Conservation (phyloP, 345 rosid genomes). For the Gossypium turneri region DNA sequence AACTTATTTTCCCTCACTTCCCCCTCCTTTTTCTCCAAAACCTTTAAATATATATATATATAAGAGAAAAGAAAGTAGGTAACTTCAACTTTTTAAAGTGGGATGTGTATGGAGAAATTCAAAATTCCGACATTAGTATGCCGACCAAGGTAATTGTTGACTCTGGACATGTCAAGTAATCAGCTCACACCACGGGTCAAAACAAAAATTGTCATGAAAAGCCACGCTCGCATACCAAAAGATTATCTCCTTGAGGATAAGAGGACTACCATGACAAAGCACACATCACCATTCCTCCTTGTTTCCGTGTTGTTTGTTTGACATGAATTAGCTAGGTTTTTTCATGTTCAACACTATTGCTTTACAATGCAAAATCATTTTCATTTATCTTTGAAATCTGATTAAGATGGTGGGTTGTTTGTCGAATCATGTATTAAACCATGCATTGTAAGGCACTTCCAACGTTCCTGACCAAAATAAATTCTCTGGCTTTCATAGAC, state of each 20-base stretch:
- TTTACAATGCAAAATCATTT: neutral
- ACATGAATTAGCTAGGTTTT: neutral
- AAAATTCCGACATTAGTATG: constrained; percentile 17
- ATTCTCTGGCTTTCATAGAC: constrained; percentile 33
- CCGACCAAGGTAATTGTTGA: neutral
- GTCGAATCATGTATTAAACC: constrained; percentile 35
- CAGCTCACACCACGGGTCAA: neutral
- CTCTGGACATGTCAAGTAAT: neutral
- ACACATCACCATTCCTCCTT: constrained; percentile 95
- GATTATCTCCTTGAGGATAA: constrained; percentile 75
- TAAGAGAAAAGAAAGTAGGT: neutral
- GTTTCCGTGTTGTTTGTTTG: constrained; percentile 46
- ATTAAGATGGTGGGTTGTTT: neutral
- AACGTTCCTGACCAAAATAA: neutral
- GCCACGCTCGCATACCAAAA: constrained; percentile 37
- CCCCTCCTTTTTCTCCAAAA: neutral
- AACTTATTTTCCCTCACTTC: neutral
- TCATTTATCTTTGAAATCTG: constrained; percentile 6
- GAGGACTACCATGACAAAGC: constrained; percentile 85
- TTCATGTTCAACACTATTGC: neutral
- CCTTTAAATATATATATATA: neutral
- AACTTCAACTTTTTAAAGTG: neutral
- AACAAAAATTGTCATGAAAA: constrained; percentile 6
- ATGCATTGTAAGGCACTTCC: constrained; percentile 35
- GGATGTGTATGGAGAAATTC: constrained; percentile 4